phyloP scores from a whole-genome alignment of 345 rosid species.

The Eutrema japonicum region DNA sequence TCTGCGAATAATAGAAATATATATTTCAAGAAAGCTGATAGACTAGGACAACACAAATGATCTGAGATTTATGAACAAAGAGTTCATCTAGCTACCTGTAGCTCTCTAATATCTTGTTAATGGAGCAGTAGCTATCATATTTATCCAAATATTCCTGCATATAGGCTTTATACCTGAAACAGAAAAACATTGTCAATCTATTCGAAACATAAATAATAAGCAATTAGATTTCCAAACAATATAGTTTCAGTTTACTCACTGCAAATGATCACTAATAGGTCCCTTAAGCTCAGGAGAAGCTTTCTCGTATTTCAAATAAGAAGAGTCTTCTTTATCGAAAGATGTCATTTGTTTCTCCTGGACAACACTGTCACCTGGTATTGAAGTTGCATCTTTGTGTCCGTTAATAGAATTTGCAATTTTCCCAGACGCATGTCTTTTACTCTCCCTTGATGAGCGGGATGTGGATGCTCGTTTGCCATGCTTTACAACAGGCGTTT shows the following conservation, averaged over 20 bases:
- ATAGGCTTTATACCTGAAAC: constrained; percentile 75
- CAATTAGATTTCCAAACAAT: constrained; percentile 6
- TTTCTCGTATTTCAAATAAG: constrained; percentile 79
- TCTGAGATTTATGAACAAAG: constrained; percentile 11
- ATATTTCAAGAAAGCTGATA: constrained; percentile 6
- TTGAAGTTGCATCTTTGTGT: constrained; percentile 50
- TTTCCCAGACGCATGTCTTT: constrained; percentile 47
- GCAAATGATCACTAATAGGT: constrained; percentile 68
- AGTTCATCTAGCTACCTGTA: constrained; percentile 61
- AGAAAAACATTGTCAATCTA: constrained; percentile 20
- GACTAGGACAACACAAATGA: constrained; percentile 16
- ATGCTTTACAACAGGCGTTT: constrained; percentile 46
- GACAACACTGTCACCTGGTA: constrained; percentile 52
- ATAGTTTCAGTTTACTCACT: constrained; percentile 60
- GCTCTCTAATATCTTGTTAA: constrained; percentile 73
- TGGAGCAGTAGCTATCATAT: constrained; percentile 69
- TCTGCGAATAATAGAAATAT: constrained; percentile 45
- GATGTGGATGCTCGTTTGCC: constrained; percentile 60
- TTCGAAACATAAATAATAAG: constrained; percentile 13
- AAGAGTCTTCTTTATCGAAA: constrained; percentile 63
- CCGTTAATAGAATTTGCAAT: constrained; percentile 49
- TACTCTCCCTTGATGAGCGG: constrained; percentile 56
- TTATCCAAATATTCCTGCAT: constrained; percentile 79
- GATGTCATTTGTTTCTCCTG: constrained; percentile 57
- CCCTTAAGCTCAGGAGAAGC: constrained; percentile 81